Evolutionary conservation across 2,329 filamentous ascomycete genomes (phyloP), one percentile per base, ranked within the genome.

Genomic region (Microascus cirrosus): DNA sequence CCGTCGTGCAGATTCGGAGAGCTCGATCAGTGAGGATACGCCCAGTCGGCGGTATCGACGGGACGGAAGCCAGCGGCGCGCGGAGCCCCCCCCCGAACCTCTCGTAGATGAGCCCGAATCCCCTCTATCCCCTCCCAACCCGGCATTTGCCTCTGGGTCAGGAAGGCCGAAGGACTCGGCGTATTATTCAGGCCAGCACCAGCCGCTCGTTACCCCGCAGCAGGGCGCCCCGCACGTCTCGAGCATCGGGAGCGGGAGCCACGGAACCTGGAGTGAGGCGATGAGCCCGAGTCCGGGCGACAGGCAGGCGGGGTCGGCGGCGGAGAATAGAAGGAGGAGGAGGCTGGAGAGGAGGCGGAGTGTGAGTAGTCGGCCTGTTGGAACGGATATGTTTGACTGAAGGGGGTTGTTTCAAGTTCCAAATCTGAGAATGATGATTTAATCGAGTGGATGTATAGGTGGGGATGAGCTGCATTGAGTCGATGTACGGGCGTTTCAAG

Each of bases 81-180:
- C 74, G 1, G 78, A 80, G 61, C 62, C 68, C n/a, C 71, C 71
- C 18, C 76, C 75, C 1, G 80, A 82, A 65, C 67, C 71, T 48
- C 68, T 68, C 13, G 70, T 69, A 0, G 77, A 79, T 52, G 69
- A 20, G 64, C 45, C 65, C n/a, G 64, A 77, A n/a, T 69, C 69
- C 8, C 73, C 77, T 5, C 66, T 84, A 1, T 76, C 76, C 12
- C 81, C 81, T 1, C 82, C 83, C 0, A 76, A 79, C 58, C 80
- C 83, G 11, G 73, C 79, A 6, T 83, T 81, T 64, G 79, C 81
- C 5, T 76, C 74, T 50, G 75, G 75, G 0, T 71, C 73, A 59
- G 74, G 75, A 63, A 72, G 69, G 12, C 68, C 69, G 2, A 85
- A 84, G 63, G 83, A 86, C 64, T 83, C 80, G 52, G 80, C 80